phyloP scores from a whole-genome alignment of 768 basidiomycete species.

The Dioszegia crocea region DNA sequence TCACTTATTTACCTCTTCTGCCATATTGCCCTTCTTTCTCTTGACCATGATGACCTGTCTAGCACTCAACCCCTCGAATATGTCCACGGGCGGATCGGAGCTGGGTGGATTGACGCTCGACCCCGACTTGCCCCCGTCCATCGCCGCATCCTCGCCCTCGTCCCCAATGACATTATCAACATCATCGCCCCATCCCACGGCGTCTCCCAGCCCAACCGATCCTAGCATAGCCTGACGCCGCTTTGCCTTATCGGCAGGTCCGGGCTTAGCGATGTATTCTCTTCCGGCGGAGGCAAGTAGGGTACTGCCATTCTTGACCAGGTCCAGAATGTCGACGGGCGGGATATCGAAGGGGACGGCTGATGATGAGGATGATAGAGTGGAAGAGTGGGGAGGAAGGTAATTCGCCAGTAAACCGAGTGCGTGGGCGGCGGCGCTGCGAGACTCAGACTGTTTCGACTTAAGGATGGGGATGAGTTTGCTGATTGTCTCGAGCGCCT shows the following conservation, averaged over 20 bases:
- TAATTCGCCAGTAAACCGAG: slow-evolving; percentile 80
- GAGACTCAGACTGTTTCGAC: slow-evolving; percentile 87
- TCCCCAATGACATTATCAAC: slow-evolving; percentile 43
- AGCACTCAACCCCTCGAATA: slow-evolving; percentile 64
- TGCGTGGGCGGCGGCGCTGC: slow-evolving; percentile 81
- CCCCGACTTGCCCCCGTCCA: background rate
- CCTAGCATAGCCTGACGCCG: slow-evolving; percentile 43
- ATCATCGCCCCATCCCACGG: slow-evolving; percentile 42
- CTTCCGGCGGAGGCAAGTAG: slow-evolving; percentile 90
- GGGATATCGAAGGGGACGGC: slow-evolving; percentile 49
- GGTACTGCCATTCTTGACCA: slow-evolving; percentile 65
- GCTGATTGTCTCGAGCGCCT: slow-evolving; percentile 75
- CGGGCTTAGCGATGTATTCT: slow-evolving; percentile 60
- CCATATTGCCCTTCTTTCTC: slow-evolving; percentile 82
- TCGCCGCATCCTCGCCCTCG: slow-evolving; percentile 29
- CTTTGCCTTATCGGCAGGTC: slow-evolving; percentile 35
- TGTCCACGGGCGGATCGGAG: slow-evolving; percentile 25
- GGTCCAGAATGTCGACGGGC: slow-evolving; percentile 55
- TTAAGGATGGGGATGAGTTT: slow-evolving; percentile 87
- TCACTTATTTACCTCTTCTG: slow-evolving; percentile 50
- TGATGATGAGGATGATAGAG: background rate
- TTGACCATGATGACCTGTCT: slow-evolving; percentile 91
- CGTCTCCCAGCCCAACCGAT: slow-evolving; percentile 36
- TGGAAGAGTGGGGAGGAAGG: slow-evolving; percentile 55
- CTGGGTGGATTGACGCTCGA: background rate